Evolutionary conservation across 306 rosid genomes (phyloP).

Genomic region (Cicer chorassanicum): DNA sequence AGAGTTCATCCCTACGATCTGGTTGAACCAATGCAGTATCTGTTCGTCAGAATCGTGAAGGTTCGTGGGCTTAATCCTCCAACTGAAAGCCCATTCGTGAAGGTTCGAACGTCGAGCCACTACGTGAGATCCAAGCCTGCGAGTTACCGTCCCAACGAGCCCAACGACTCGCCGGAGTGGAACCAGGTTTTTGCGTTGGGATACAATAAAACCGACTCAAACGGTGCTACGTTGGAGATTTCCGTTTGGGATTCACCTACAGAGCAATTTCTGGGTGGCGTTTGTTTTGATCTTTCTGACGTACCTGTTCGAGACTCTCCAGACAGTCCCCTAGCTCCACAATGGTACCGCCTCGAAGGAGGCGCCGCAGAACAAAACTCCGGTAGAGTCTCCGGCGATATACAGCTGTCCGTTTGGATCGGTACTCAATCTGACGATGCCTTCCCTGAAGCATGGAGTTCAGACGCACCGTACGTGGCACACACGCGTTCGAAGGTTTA

Average conservation of each 20-base stretch:
- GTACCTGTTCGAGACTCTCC: constrained; percentile 59
- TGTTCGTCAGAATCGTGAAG: constrained; percentile 74
- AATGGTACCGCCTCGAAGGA: constrained; percentile 61
- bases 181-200: constrained; percentile 68
- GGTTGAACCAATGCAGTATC: constrained; percentile 92
- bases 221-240: constrained; percentile 66
- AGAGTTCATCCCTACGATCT: constrained; percentile 76
- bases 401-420: constrained; percentile 57
- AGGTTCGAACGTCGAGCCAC: constrained; percentile 60
- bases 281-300: constrained; percentile 62
- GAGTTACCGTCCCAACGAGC: constrained; percentile 61
- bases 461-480: constrained; percentile 54
- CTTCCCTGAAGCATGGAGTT: constrained; percentile 53
- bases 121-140: constrained; percentile 58
- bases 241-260: constrained; percentile 69
- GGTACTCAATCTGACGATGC: constrained; percentile 60
- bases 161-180: constrained; percentile 85
- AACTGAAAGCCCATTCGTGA: constrained; percentile 62
- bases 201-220: constrained; percentile 57
- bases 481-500: constrained; percentile 59
- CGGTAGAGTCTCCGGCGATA: constrained; percentile 51
- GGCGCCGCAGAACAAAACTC: constrained; percentile 47
- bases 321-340: constrained; percentile 58
- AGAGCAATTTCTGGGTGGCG: constrained; percentile 82
- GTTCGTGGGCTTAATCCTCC: constrained; percentile 69